A percentile compares a stretch with the other conserved stretches of the same genome.
Conservation (phyloP, 2,329 filamentous ascomycete genomes). For the Aspergillus fijiensis region DNA sequence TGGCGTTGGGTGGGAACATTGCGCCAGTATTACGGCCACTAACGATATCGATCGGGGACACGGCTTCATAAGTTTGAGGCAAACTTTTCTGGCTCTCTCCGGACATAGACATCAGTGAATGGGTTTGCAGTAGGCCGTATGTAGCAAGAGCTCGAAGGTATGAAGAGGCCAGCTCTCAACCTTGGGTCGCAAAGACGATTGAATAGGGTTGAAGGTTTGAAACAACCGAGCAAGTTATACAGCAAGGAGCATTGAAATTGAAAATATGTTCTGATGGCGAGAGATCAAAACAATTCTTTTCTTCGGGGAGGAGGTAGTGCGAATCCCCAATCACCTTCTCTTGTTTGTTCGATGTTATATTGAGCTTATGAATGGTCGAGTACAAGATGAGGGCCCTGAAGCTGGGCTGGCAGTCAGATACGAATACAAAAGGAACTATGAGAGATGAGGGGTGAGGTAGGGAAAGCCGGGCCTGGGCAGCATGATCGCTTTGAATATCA, state of each 20-base stretch:
- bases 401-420: slow-evolving; percentile 13
- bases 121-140: not conserved
- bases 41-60: slow-evolving; percentile 42
- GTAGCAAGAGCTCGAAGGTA: slow-evolving; percentile 14
- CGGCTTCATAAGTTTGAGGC: slow-evolving; percentile 35
- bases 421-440: slow-evolving; percentile 13
- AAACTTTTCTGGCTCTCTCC: slow-evolving; percentile 27
- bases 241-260: not conserved
- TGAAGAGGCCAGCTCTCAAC: slow-evolving; percentile 40
- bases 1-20: slow-evolving; percentile 28
- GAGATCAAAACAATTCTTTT: too few species aligned
- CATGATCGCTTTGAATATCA: slow-evolving; percentile 32
- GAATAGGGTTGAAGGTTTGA: not conserved
- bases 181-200: not conserved
- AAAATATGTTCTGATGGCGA: too few species aligned
- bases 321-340: not conserved
- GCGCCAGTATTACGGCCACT: slow-evolving; percentile 31
- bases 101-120: slow-evolving; percentile 25
- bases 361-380: not conserved
- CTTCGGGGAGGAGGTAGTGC: too few species aligned
- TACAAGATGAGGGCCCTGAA: not conserved
- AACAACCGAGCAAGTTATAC: not conserved
- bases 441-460: slow-evolving; percentile 21
- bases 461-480: slow-evolving; percentile 11
- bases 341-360: not conserved